phyloP scores from a whole-genome alignment of 106 monocot genomes.

The Dactylorhiza incarnata region DNA sequence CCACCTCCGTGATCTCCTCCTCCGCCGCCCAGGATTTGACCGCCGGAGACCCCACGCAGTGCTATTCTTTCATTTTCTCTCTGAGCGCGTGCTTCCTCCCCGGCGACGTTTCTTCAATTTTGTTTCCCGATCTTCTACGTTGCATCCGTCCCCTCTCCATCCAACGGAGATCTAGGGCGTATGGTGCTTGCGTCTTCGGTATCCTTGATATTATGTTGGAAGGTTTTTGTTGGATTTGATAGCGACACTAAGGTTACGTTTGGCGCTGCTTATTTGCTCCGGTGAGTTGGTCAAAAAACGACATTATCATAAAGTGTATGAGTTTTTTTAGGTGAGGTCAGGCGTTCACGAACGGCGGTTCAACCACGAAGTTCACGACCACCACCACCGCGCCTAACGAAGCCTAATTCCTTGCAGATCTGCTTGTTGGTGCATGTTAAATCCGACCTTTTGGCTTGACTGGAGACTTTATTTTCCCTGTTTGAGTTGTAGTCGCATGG shows the following conservation, averaged over 20 bases:
- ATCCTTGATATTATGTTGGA: not conserved
- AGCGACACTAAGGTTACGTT: too few relatives aligned
- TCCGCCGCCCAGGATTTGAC: too few relatives aligned
- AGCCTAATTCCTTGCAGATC: not conserved
- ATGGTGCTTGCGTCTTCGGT: not conserved
- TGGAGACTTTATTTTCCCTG: not conserved
- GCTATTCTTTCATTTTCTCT: not conserved
- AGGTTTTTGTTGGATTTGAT: not conserved
- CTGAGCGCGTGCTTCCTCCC: not conserved
- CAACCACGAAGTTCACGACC: too few relatives aligned
- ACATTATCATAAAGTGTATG: too few relatives aligned
- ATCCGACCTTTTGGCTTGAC: not conserved
- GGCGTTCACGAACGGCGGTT: too few relatives aligned
- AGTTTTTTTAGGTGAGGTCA: too few relatives aligned
- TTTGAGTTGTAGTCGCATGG: not conserved
- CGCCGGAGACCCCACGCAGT: too few relatives aligned
- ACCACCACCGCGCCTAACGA: too few relatives aligned
- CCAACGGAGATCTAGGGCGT: not conserved
- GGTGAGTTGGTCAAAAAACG: too few relatives aligned
- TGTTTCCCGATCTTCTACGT: not conserved
- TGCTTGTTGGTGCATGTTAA: not conserved
- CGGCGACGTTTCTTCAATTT: not conserved
- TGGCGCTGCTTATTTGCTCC: too few relatives aligned
- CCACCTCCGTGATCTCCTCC: too few relatives aligned
- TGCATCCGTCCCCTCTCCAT: too few relatives aligned